phyloP scores from a whole-genome alignment of 2,329 filamentous ascomycete species.

The Xylariaceae sp. region DNA sequence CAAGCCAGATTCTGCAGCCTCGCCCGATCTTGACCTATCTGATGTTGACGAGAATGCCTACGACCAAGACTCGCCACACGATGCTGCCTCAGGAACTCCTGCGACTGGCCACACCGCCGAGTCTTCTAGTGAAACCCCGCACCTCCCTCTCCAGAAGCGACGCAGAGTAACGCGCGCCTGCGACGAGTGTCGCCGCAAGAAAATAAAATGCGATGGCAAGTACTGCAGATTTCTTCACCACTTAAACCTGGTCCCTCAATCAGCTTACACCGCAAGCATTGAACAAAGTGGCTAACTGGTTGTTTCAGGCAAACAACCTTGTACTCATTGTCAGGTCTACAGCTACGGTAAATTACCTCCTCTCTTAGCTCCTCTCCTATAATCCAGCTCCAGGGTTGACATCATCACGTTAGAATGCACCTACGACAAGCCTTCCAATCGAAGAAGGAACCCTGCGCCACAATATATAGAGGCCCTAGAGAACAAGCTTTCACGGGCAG shows the following conservation, averaged over 20 bases:
- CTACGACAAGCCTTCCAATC: slow-evolving; percentile 91
- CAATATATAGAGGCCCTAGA: slow-evolving; percentile 92
- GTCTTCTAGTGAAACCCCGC: slow-evolving; percentile 32
- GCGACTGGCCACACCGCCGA: slow-evolving; percentile 19
- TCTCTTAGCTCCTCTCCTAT: background rate
- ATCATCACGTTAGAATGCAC: slow-evolving; percentile 66
- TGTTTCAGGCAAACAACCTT: slow-evolving; percentile 60
- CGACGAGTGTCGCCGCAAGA: slow-evolving; percentile 72
- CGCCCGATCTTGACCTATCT: slow-evolving; percentile 33
- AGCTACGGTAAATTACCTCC: slow-evolving; percentile 71
- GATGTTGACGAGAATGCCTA: slow-evolving; percentile 31
- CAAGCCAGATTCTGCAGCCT: slow-evolving; percentile 27
- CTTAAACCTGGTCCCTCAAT: too few relatives aligned
- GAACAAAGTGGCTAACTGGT: too few relatives aligned
- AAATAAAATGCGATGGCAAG: slow-evolving; percentile 76
- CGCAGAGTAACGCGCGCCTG: slow-evolving; percentile 76
- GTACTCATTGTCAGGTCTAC: slow-evolving; percentile 95
- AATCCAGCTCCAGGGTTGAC: slow-evolving; percentile 15
- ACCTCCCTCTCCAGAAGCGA: slow-evolving; percentile 66
- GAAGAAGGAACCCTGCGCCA: slow-evolving; percentile 82
- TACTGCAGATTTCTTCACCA: too few relatives aligned
- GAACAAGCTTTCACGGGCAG: slow-evolving; percentile 74
- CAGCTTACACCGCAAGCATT: too few relatives aligned
- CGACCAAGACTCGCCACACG: slow-evolving; percentile 31
- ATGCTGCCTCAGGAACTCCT: slow-evolving; percentile 34